A percentile compares a stretch with the other conserved stretches of the same genome.
Conservation (phyloP, 306 rosid genomes). For the Castanopsis chinensis region DNA sequence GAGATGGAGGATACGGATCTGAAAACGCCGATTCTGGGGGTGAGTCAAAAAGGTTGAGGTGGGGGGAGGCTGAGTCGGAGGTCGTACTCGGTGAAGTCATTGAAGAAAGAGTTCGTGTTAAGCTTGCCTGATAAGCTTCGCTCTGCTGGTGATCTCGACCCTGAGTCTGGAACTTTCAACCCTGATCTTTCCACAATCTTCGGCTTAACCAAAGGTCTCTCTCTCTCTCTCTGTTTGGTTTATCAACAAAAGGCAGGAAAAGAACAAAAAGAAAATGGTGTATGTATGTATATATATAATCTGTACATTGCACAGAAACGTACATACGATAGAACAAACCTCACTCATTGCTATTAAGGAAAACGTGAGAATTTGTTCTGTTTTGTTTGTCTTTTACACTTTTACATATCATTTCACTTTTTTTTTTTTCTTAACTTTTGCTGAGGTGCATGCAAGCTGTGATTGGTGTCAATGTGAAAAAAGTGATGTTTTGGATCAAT, state of each 20-base stretch:
- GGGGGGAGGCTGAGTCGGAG: slow-evolving; percentile 29
- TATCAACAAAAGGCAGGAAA: neutral
- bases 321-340: no score
- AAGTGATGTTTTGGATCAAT: no score
- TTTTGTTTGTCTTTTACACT: no score
- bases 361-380: no score
- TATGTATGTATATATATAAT: neutral
- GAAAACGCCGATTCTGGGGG: slow-evolving; percentile 28
- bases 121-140: slow-evolving; percentile 38
- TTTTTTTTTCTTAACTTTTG: no score
- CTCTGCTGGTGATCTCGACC: slow-evolving; percentile 16
- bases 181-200: slow-evolving; percentile 27
- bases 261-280: neutral
- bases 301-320: no score
- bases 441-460: no score
- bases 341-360: no score
- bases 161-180: slow-evolving; percentile 17
- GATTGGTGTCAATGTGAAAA: no score
- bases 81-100: slow-evolving; percentile 34
- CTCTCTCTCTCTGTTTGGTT: neutral
- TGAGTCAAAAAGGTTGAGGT: neutral
- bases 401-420: no score
- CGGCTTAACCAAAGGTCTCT: slow-evolving; percentile 33
- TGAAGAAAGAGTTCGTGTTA: slow-evolving; percentile 36
- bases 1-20: slow-evolving; percentile 32